Conservation (phyloP, 2,329 filamentous ascomycete species). For the Claviceps maximensis region DNA sequence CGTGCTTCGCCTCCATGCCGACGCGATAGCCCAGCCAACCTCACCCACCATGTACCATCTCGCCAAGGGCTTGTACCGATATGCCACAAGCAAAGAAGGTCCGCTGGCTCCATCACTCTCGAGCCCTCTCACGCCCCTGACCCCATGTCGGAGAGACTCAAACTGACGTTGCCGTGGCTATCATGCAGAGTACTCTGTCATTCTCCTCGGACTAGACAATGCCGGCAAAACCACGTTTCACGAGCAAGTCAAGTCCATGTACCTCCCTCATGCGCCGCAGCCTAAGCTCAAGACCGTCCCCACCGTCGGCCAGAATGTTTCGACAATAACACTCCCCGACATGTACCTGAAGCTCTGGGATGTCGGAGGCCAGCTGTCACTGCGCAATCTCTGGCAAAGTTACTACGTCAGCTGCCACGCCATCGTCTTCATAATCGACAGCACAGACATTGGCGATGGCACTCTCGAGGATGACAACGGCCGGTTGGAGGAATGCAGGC, state of each 20-base stretch:
- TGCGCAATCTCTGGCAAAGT: slow-evolving; percentile 86
- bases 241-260: slow-evolving; percentile 87
- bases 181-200: slow-evolving; percentile 76
- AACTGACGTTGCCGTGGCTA: not conserved
- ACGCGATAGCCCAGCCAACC: not conserved
- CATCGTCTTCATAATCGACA: slow-evolving; percentile 96
- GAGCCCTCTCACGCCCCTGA: not conserved
- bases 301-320: slow-evolving; percentile 94
- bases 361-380: slow-evolving; percentile 80
- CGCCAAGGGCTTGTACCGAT: slow-evolving; percentile 84
- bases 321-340: slow-evolving; percentile 77
- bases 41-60: slow-evolving; percentile 71
- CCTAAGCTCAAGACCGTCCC: slow-evolving; percentile 78
- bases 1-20: slow-evolving; percentile 1
- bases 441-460: slow-evolving; percentile 80
- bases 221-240: slow-evolving; percentile 97
- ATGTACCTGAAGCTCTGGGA: slow-evolving; percentile 99
- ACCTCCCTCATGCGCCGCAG: slow-evolving; percentile 47
- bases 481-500: slow-evolving; percentile 73
- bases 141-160: too few species aligned
- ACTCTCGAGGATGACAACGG: slow-evolving; percentile 43
- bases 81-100: slow-evolving; percentile 96
- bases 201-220: slow-evolving; percentile 94
- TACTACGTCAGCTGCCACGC: slow-evolving; percentile 93
- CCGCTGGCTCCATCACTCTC: slow-evolving; percentile 9